phyloP scores from a whole-genome alignment of 352 stramenopile species.

The Phytopythium kandeliae region DNA sequence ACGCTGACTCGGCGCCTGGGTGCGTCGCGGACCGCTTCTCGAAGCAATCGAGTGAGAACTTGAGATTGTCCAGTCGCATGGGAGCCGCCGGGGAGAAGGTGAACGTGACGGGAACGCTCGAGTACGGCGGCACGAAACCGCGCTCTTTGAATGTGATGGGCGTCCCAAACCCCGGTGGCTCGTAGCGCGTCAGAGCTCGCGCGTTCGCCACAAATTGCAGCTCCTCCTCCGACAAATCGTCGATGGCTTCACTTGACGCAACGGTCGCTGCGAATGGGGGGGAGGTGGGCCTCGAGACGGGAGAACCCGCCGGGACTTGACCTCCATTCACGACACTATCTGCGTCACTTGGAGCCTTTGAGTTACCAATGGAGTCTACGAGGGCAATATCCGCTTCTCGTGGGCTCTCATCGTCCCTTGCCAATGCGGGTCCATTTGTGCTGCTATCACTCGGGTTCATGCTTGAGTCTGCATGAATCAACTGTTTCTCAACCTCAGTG shows the following conservation, averaged over 20 bases:
- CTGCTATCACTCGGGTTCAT: too few relatives aligned
- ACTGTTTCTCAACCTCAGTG: neutral
- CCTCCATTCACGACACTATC: too few relatives aligned
- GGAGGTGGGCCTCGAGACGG: too few relatives aligned
- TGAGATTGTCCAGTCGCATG: slow-evolving; percentile 23
- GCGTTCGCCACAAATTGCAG: slow-evolving; percentile 21
- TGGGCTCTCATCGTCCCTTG: neutral
- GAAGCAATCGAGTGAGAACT: slow-evolving; percentile 36
- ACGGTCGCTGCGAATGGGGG: too few relatives aligned
- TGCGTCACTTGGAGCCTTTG: too few relatives aligned
- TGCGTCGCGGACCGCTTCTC: neutral
- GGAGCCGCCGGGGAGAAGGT: slow-evolving; percentile 47
- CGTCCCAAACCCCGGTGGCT: slow-evolving; percentile 30
- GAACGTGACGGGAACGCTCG: slow-evolving; percentile 35
- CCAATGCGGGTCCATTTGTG: too few relatives aligned
- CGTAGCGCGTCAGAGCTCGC: slow-evolving; percentile 23
- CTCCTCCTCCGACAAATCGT: slow-evolving; percentile 25
- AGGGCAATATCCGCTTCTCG: neutral
- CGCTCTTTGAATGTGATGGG: slow-evolving; percentile 30
- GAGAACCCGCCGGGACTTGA: too few relatives aligned
- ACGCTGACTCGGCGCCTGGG: neutral
- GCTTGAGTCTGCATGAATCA: too few relatives aligned
- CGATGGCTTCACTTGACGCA: neutral
- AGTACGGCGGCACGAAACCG: slow-evolving; percentile 50
- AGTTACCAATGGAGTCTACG: too few relatives aligned